Evolutionary conservation across 1,284 basidiomycete genomes (phyloP).

Genomic region (Apiotrichum akiyoshidainum): DNA sequence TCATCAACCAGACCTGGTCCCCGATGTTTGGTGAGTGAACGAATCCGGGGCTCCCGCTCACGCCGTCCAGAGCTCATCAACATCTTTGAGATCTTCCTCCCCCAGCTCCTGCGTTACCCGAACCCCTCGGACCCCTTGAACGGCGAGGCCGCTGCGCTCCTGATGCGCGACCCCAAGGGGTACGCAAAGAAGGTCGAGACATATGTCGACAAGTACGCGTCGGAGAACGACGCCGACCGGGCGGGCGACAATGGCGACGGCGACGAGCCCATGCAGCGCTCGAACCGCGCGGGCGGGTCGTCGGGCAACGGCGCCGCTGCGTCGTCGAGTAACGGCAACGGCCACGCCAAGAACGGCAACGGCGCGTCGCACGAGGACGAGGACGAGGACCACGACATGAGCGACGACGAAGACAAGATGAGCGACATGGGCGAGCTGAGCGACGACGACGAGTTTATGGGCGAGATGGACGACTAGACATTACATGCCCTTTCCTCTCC

Average conservation of each 20-base stretch:
- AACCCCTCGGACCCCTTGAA: slow-evolving; percentile 98
- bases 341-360: slow-evolving; percentile 7
- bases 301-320: slow-evolving; percentile 19
- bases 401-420: slow-evolving; percentile 72
- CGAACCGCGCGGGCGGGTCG: slow-evolving; percentile 9
- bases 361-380: slow-evolving; percentile 47
- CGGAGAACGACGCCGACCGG: slow-evolving; percentile 48
- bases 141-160: slow-evolving; percentile 90
- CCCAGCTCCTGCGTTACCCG: slow-evolving; percentile 92
- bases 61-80: slow-evolving; percentile 84
- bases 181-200: slow-evolving; percentile 85
- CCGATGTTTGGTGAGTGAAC: slow-evolving; percentile 83
- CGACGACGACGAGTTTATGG: slow-evolving; percentile 60
- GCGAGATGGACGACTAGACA: slow-evolving; percentile 37
- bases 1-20: slow-evolving; percentile 99
- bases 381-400: slow-evolving; percentile 62
- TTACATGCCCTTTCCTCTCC: neutral
- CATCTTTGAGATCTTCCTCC: slow-evolving; percentile 97
- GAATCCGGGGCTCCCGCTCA: slow-evolving; percentile 9
- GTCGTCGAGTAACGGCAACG: slow-evolving; percentile 11
- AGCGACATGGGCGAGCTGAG: slow-evolving; percentile 86
- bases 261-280: slow-evolving; percentile 33
- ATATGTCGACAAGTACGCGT: slow-evolving; percentile 54
- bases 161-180: slow-evolving; percentile 94
- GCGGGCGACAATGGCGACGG: slow-evolving; percentile 48